phyloP scores from a whole-genome alignment of 2,329 filamentous ascomycete species.

The Ceratocystis smalleyi region DNA sequence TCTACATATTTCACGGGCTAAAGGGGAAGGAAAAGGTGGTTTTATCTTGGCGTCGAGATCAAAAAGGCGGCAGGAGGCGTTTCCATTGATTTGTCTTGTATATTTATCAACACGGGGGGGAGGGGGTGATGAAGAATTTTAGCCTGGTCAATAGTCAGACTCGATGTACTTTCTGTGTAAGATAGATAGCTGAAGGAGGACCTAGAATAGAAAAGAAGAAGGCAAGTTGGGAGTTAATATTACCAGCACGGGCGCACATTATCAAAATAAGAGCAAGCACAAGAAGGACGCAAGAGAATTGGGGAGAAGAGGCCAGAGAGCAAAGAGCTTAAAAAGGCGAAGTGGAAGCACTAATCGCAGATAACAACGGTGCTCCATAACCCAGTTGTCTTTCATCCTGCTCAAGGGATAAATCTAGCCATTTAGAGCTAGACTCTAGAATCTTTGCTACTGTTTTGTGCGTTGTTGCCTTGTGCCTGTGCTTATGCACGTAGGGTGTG shows the following conservation, averaged over 20 bases:
- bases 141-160: background rate
- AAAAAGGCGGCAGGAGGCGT: background rate
- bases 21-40: background rate
- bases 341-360: too few relatives aligned
- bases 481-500: background rate
- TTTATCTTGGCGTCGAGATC: background rate
- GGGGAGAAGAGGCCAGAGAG: too few relatives aligned
- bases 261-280: too few relatives aligned
- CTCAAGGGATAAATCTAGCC: too few relatives aligned
- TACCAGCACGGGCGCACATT: too few relatives aligned
- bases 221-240: background rate
- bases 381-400: too few relatives aligned
- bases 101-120: background rate
- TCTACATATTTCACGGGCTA: conserved; percentile 12
- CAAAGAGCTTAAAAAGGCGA: too few relatives aligned
- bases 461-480: background rate
- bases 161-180: background rate
- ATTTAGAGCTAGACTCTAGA: background rate
- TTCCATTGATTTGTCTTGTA: background rate
- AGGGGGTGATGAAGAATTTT: background rate
- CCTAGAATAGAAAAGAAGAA: background rate
- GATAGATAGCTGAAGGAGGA: background rate
- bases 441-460: background rate
- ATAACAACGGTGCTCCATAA: too few relatives aligned
- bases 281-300: too few relatives aligned